Base-by-base conservation (phyloP, 495 filamentous ascomycete genomes). In the Thermothielavioides terrestris region DNA sequence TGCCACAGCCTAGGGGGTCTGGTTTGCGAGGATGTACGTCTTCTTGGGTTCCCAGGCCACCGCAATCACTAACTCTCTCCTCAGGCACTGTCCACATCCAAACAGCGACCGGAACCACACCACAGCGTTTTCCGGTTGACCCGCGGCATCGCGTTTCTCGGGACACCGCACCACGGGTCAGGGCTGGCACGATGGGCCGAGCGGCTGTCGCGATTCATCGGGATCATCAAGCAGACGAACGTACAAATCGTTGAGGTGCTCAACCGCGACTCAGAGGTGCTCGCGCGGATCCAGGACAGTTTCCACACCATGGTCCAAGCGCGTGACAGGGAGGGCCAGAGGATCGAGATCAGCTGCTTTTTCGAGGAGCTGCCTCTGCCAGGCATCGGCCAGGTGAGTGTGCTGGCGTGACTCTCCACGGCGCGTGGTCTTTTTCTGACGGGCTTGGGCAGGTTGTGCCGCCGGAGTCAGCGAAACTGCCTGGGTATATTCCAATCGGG, bases 1-100 rank as follows among this genome's bases (percentile, higher is more conserved):
- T 74, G 50, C 58, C 54, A 63, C 9, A 66, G 58, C 36, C 65
- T 77, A 52, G 53, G 48, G 11, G 70, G 72, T 30, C 58, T 76
- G 0, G 68, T 76, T 0, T 68, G 62, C 46, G 53, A 74, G 40
- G 49, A 60, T 58, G 60, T 60, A 47, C 10, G 56, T 31, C 40
- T 28, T 18, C 28, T 25, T 26, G 17, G 23, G 25, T 11, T 30
- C 36, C 7, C 25, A 9, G 11, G 22, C 12, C 4, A 42, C 32
- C 20, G 21, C 26, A n/a, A n/a, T n/a, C n/a, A 41, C 40, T 53
- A 11, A 53, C 31, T 38, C 41, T n/a, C 4, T 46, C 10, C 4
- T 3, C 21, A 60, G 51, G 51, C 55, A 1, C 50, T 61, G 31
- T 10, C 53, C 12, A 55, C 1, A 21, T 57, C 54, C 12, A 55